Evolutionary conservation across 441 rosid species (phyloP).

Genomic region (Populus hybrid): DNA sequence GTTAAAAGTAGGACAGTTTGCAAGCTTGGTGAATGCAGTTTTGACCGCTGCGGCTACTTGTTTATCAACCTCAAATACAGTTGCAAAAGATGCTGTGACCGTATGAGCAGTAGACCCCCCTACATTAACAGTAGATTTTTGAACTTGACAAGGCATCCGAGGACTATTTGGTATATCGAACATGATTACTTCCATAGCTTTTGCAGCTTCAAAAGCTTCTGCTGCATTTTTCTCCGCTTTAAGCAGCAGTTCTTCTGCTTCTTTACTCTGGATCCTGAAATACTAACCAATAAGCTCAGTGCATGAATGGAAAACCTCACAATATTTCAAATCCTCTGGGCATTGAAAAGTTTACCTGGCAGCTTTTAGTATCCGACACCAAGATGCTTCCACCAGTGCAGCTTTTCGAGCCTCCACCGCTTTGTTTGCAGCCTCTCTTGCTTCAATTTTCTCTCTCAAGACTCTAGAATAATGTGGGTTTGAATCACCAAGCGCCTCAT

Average conservation of each 20-base stretch:
- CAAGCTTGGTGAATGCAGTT: conserved; percentile 66
- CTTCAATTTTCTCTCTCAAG: conserved; percentile 85
- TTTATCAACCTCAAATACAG: conserved; percentile 88
- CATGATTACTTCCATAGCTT: conserved; percentile 81
- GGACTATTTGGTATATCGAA: conserved; percentile 74
- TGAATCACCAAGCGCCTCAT: conserved; percentile 81
- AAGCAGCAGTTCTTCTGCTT: conserved; percentile 57
- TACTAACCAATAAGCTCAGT: conserved; percentile 5
- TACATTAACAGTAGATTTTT: conserved; percentile 45
- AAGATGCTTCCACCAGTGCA: conserved; percentile 87
- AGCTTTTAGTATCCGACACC: conserved; percentile 83
- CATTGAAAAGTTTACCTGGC: conserved; percentile 52
- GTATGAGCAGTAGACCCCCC: conserved; percentile 65
- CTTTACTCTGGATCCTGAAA: conserved; percentile 66
- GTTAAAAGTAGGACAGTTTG: conserved; percentile 47
- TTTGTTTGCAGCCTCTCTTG: conserved; percentile 73
- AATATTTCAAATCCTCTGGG: not conserved
- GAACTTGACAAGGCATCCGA: conserved; percentile 43
- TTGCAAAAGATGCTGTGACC: conserved; percentile 79
- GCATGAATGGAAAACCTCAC: conserved; percentile 5
- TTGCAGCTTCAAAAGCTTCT: conserved; percentile 85
- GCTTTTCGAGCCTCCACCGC: conserved; percentile 92
- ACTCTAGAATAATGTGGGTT: conserved; percentile 91
- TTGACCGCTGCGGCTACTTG: conserved; percentile 91
- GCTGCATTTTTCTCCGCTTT: conserved; percentile 71